Evolutionary conservation across 1,284 basidiomycete genomes (phyloP).

Genomic region (Dichomitus squalens): DNA sequence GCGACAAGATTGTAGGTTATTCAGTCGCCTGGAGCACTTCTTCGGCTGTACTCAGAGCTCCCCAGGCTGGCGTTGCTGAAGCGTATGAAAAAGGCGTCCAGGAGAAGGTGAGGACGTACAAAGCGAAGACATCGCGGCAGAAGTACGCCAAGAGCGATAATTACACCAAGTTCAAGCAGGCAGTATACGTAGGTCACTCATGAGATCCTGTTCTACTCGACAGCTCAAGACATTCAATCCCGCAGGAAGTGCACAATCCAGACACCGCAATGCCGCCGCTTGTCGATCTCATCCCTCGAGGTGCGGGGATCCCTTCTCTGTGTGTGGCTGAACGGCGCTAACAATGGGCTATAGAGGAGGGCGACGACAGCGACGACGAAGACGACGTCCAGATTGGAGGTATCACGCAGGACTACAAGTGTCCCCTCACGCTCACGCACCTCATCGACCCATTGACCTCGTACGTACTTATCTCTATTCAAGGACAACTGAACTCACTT

Average conservation of each 20-base stretch:
- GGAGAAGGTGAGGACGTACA: slow-evolving; percentile 48
- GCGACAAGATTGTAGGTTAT: slow-evolving; percentile 58
- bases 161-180: slow-evolving; percentile 66
- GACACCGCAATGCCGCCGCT: slow-evolving; percentile 76
- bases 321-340: background rate
- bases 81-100: slow-evolving; percentile 49
- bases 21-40: background rate
- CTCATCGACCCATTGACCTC: slow-evolving; percentile 75
- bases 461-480: slow-evolving; percentile 43
- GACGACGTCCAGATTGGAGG: slow-evolving; percentile 86
- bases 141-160: slow-evolving; percentile 68
- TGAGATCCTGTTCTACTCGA: background rate
- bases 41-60: background rate
- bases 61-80: slow-evolving; percentile 50
- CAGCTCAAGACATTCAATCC: background rate
- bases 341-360: slow-evolving; percentile 53
- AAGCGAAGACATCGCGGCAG: slow-evolving; percentile 65
- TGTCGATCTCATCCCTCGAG: slow-evolving; percentile 69
- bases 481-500: slow-evolving; percentile 1
- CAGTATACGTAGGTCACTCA: slow-evolving; percentile 62
- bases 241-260: slow-evolving; percentile 69
- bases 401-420: slow-evolving; percentile 78
- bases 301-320: slow-evolving; percentile 38
- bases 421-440: slow-evolving; percentile 70
- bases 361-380: slow-evolving; percentile 75